A percentile compares a stretch with the other conserved stretches of the same genome.
Evolutionary conservation across 179 eudicot species (phyloP).

Genomic region (Gypsophila paniculata): DNA sequence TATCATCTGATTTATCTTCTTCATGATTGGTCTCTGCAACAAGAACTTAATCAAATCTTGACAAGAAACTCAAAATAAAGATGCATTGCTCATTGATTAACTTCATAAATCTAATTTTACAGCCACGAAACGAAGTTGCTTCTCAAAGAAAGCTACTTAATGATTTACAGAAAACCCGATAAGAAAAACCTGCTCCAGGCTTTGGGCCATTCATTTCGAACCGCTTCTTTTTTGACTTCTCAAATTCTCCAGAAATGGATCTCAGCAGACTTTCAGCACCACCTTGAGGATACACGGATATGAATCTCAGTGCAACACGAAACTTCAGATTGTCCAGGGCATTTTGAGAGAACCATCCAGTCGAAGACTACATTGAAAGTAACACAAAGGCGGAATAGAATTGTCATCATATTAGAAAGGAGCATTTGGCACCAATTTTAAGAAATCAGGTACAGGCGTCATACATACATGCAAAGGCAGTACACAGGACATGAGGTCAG

Average conservation of each 20-base stretch:
- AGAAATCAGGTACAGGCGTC: not conserved
- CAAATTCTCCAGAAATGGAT: constrained; percentile 45
- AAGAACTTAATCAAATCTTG: constrained; percentile 11
- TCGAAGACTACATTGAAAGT: constrained; percentile 44
- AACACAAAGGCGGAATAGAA: not conserved
- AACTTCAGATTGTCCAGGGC: constrained; percentile 49
- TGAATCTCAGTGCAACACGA: constrained; percentile 58
- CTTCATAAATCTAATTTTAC: not conserved
- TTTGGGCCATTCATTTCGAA: constrained; percentile 31
- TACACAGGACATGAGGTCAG: not conserved
- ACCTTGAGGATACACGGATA: constrained; percentile 56
- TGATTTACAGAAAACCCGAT: constrained; percentile 4
- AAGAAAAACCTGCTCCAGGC: constrained; percentile 27
- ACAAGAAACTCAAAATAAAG: not conserved
- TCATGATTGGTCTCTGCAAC: constrained; percentile 40
- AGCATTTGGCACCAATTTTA: not conserved
- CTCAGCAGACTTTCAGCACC: constrained; percentile 62
- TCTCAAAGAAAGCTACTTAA: not conserved
- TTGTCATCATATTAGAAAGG: not conserved
- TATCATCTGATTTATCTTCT: constrained; percentile 55
- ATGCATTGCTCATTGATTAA: not conserved
- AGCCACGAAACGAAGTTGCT: constrained; percentile 1
- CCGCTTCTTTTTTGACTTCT: constrained; percentile 52
- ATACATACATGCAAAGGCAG: not conserved
- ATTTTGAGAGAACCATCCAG: constrained; percentile 75